phyloP scores from a whole-genome alignment of 2,329 filamentous ascomycete genomes.

The Cladobotryum protrusum region DNA sequence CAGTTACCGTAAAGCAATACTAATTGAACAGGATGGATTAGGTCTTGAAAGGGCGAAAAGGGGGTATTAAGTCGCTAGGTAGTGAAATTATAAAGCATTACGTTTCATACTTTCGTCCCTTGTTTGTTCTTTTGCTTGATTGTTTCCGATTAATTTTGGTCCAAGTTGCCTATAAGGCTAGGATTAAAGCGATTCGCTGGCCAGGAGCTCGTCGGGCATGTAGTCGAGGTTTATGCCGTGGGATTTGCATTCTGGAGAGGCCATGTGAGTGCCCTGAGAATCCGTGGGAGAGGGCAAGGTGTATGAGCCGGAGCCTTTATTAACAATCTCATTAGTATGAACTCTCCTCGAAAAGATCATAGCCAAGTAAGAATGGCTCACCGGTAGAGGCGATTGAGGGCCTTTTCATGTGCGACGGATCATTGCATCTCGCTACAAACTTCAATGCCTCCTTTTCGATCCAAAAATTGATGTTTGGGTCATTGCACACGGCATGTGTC shows the following conservation, averaged over 20 bases:
- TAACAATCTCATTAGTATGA: too few relatives aligned
- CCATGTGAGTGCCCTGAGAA: slow-evolving; percentile 1
- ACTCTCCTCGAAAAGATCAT: neutral
- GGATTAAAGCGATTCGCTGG: slow-evolving; percentile 3
- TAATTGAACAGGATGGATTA: too few relatives aligned
- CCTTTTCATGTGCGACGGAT: slow-evolving; percentile 1
- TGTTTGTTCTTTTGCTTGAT: neutral
- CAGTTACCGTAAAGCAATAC: too few relatives aligned
- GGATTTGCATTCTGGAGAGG: neutral
- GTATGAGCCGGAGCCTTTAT: slow-evolving; percentile 2
- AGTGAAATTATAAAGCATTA: too few relatives aligned
- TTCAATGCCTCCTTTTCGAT: slow-evolving; percentile 44
- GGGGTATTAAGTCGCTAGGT: too few relatives aligned
- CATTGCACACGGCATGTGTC: slow-evolving; percentile 46
- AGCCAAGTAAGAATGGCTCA: neutral
- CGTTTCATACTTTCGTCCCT: neutral
- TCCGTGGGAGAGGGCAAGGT: slow-evolving; percentile 8
- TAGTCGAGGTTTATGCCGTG: slow-evolving; percentile 22
- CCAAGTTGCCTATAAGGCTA: neutral
- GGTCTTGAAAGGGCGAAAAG: too few relatives aligned
- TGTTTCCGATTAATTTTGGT: neutral
- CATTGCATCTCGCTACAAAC: slow-evolving; percentile 34
- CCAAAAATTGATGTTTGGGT: slow-evolving; percentile 48
- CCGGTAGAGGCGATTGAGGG: slow-evolving; percentile 5
- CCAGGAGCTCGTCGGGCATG: slow-evolving; percentile 31